Percentiles rank a stretch among this genome's conserved stretches.
Evolutionary conservation across 208 protist genomes (phyloP).

Genomic region (Spironucleus salmonicida): DNA sequence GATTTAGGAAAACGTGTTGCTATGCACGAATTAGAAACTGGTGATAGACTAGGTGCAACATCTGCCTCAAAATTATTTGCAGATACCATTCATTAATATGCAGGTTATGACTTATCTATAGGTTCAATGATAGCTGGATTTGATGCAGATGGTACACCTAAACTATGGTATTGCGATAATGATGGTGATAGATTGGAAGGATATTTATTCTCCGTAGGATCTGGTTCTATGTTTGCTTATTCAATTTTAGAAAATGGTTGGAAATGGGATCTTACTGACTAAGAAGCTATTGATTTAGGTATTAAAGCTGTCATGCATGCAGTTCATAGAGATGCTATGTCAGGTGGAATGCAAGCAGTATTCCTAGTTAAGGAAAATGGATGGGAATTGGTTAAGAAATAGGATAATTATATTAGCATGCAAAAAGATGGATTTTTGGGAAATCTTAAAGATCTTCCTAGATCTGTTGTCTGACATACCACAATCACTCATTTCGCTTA

Average conservation of each 20-base stretch:
- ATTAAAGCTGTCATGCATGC: constrained; percentile 93
- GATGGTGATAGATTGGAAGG: constrained; percentile 91
- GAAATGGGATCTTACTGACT: constrained; percentile 54
- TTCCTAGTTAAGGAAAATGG: constrained; percentile 19
- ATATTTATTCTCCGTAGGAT: constrained; percentile 78
- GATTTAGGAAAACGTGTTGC: constrained; percentile 77
- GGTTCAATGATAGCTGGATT: constrained; percentile 59
- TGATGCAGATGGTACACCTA: constrained; percentile 60
- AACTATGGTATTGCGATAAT: constrained; percentile 96
- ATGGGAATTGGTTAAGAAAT: constrained; percentile 4
- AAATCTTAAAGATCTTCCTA: too few relatives aligned
- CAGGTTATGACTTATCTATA: constrained; percentile 81
- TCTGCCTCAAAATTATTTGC: constrained; percentile 95
- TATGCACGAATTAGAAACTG: constrained; percentile 74
- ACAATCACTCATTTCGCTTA: too few relatives aligned
- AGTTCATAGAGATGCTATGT: constrained; percentile 90
- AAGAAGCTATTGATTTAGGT: constrained; percentile 89
- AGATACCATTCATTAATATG: constrained; percentile 95
- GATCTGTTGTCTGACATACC: too few relatives aligned
- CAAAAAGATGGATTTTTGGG: too few relatives aligned
- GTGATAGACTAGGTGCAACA: constrained; percentile 81
- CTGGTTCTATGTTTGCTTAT: constrained; percentile 97
- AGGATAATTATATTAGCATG: constrained; percentile 27
- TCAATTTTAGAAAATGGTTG: constrained; percentile 80
- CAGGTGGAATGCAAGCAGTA: constrained; percentile 78